Evolutionary conservation across 2,329 filamentous ascomycete species (phyloP).

Genomic region (Falciphora oryzae): DNA sequence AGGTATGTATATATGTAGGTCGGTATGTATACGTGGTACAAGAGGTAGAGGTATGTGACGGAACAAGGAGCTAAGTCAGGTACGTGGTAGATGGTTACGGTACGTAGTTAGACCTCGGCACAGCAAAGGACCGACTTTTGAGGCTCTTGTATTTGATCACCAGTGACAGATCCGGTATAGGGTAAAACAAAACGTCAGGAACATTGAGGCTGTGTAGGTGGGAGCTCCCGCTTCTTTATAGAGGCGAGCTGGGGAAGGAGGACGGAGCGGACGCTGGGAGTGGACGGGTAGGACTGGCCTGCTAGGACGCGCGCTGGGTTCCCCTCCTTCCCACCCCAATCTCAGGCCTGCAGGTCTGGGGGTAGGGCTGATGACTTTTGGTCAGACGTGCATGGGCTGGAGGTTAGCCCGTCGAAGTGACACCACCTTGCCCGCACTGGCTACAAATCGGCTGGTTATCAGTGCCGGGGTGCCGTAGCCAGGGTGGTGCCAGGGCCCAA

Average conservation of each 20-base stretch:
- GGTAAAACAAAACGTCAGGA: background rate
- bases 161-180: background rate
- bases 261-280: background rate
- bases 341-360: background rate
- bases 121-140: background rate
- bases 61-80: background rate
- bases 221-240: constrained; percentile 4
- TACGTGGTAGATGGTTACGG: background rate
- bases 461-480: background rate
- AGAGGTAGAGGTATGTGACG: background rate
- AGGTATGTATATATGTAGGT: background rate
- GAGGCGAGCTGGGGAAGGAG: background rate
- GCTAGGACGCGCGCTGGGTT: background rate
- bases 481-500: background rate
- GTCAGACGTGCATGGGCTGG: constrained; percentile 8
- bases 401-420: background rate
- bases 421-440: background rate
- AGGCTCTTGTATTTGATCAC: background rate
- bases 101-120: background rate
- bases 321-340: background rate
- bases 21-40: background rate
- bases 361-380: constrained; percentile 10
- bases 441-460: background rate
- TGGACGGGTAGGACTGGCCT: background rate
- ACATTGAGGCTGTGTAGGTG: constrained; percentile 7